Evolutionary conservation across 495 filamentous ascomycete species (phyloP), one percentile per base, ranked within the genome.

Genomic region (Acidomyces sp.): DNA sequence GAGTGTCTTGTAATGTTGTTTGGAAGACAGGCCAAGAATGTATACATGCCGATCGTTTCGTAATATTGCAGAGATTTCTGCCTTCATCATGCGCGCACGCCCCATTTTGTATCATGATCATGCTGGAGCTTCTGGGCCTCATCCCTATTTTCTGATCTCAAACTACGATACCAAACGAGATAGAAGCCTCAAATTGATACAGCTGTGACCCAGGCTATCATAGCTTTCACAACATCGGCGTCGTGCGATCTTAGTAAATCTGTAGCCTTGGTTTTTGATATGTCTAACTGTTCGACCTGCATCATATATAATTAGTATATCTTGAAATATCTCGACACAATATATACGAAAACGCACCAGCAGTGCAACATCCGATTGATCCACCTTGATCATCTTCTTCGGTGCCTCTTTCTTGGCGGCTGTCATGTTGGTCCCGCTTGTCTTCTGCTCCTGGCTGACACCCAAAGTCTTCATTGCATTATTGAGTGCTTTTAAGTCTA

Each of bases 181-280:
- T n/a, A n/a, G n/a, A n/a, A n/a, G n/a, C n/a, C n/a, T n/a, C n/a
- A n/a, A n/a, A n/a, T n/a, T n/a, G n/a, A n/a, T n/a, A n/a, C 43
- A 1, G 67, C 61, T 9, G 62, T 58, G 25, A 80, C 62, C 48
- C 69, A 78, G 6, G 78, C 79, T 46, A 53, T 71, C 61, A 93
- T 69, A 2, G 85, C 83, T 55, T 68, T 68, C 7, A 71, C 71
- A 1, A 73, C 74, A 62, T 90, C 73, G 0, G 85, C 86, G 26
- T 87, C 83, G 53, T 87, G 68, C n/a, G 70, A 62, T 57, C 74
- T 78, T 27, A 94, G 69, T 39, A 93, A 58, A 34, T 94, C 86
- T 11, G 82, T 92, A 2, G 85, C 86, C 57, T 85, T 90, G 4
- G 54, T 48, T 60, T 90, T 93, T 11, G 65, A 70, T 21, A 94